Evolutionary conservation across 2,329 filamentous ascomycete genomes (phyloP), one percentile per base, ranked within the genome.

Genomic region (Cladosporium sp.): DNA sequence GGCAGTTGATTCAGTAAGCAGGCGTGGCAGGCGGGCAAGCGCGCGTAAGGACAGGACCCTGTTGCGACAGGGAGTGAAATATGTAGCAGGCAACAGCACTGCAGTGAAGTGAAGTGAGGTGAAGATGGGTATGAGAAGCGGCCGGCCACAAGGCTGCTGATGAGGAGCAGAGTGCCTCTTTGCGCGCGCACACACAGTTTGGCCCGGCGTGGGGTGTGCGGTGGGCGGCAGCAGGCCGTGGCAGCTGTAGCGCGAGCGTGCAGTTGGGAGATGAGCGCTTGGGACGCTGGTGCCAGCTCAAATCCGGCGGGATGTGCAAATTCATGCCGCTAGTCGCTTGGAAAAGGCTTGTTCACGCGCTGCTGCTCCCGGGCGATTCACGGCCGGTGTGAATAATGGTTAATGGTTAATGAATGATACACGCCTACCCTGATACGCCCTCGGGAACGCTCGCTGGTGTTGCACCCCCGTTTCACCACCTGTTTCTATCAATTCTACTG

Each of bases 1-100:
- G 30, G 32, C 55, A 24, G 61, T 18, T 64, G 61, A 55, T 64
- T 24, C 36, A 44, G 61, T 64, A 64, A 64, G 61, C 61, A 57
- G 36, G 60, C 41, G 41, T 21, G 41, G 41, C 41, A 21, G 41
- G 41, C 41, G 41, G 10, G 58, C 28, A 36, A 15, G 44, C 21
- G 59, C n/a, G 49, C 24, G 12, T 14, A 21, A 36, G 24, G 26
- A 58, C 30, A 24, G 24, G 24, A 24, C 28, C 47, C 28, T 30
- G 28, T 6, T 30, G 32, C 32, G 30, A 49, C 26, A 10, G 24
- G 14, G 44, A 24, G 21, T 10, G n/a, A 5, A 47, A 47, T 47
- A 12, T 47, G 41, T 24, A 47, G 41, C 54, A 55, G 24, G 54
- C 32, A 18, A 38, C n/a, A 26, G n/a, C n/a, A 11, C 47, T n/a